These are phyloP conservation scores for Lathyrus aphaca DNA, from an alignment of 306 rosid genomes.

Conservation along the genomic window DNA sequence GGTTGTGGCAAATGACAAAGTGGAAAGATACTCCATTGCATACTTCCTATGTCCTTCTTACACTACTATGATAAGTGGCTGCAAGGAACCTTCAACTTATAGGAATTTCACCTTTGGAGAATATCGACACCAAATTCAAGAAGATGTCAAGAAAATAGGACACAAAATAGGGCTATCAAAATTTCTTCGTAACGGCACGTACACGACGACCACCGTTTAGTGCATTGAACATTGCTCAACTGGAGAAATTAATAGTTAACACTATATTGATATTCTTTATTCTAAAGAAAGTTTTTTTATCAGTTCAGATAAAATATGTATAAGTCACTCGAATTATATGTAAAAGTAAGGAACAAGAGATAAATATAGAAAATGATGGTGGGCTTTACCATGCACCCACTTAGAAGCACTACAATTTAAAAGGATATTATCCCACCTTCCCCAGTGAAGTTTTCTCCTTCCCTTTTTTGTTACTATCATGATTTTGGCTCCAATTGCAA, in stretches of 20 bases:
- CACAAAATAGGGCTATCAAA: slow-evolving; percentile 78
- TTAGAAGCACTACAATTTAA: slow-evolving; percentile 16
- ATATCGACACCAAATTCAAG: slow-evolving; percentile 71
- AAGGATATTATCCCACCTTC: background rate
- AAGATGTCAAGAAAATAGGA: slow-evolving; percentile 74
- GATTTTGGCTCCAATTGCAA: slow-evolving; percentile 30
- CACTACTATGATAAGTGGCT: slow-evolving; percentile 63
- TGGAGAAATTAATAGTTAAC: slow-evolving; percentile 13
- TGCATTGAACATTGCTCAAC: slow-evolving; percentile 2
- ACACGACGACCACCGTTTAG: slow-evolving; percentile 22
- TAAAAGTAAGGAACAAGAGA: background rate
- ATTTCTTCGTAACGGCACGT: slow-evolving; percentile 49
- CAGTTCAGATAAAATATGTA: slow-evolving; percentile 20
- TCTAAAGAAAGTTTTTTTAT: slow-evolving; percentile 2
- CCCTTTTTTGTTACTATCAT: background rate
- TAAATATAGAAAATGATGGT: background rate
- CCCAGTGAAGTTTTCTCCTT: background rate
- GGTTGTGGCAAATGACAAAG: slow-evolving; percentile 60
- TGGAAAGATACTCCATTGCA: slow-evolving; percentile 78
- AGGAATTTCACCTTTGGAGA: slow-evolving; percentile 79
- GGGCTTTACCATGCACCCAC: background rate
- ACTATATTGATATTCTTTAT: slow-evolving; percentile 24
- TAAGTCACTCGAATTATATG: slow-evolving; percentile 12
- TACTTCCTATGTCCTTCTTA: slow-evolving; percentile 89
- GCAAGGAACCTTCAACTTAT: slow-evolving; percentile 71